A percentile compares a stretch with the other conserved stretches of the same genome.
phyloP scores from a whole-genome alignment of 179 eudicot species.

The Nepenthes alata region DNA sequence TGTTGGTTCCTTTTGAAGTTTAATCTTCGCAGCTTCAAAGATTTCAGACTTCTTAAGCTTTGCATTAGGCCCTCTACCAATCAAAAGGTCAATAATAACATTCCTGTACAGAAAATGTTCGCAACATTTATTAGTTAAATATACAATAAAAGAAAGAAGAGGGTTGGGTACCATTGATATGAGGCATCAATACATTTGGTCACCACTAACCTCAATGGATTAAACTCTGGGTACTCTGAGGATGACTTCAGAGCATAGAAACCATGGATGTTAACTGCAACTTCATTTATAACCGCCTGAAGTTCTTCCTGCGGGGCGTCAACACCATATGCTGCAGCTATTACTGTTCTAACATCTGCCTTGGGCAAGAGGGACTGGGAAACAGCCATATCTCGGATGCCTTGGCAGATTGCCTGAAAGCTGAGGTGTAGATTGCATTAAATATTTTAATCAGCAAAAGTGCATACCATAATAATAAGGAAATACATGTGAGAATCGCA shows the following conservation, averaged over 20 bases:
- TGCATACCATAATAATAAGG: too few relatives aligned
- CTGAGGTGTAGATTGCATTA: constrained; percentile 23
- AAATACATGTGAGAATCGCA: too few relatives aligned
- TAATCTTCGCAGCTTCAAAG: constrained; percentile 61
- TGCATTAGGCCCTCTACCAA: constrained; percentile 54
- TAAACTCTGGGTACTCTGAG: constrained; percentile 46
- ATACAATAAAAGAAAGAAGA: not conserved
- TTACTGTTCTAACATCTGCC: constrained; percentile 28
- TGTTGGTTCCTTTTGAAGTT: constrained; percentile 46
- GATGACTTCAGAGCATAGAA: constrained; percentile 57
- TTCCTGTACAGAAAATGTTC: constrained; percentile 29
- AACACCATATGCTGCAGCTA: constrained; percentile 46
- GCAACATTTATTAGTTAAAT: not conserved
- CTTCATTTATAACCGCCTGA: constrained; percentile 37
- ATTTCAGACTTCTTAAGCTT: constrained; percentile 67
- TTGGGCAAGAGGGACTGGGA: constrained; percentile 36
- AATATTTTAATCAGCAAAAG: not conserved
- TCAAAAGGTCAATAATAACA: constrained; percentile 54
- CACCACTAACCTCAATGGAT: constrained; percentile 53
- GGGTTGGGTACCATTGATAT: not conserved
- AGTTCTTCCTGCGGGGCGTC: constrained; percentile 66
- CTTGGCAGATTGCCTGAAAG: constrained; percentile 51
- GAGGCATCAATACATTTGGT: not conserved
- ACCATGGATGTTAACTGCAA: constrained; percentile 61
- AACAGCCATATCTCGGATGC: constrained; percentile 57